Base-by-base conservation (phyloP, 495 filamentous ascomycete species). In the Xylaria nigripes region DNA sequence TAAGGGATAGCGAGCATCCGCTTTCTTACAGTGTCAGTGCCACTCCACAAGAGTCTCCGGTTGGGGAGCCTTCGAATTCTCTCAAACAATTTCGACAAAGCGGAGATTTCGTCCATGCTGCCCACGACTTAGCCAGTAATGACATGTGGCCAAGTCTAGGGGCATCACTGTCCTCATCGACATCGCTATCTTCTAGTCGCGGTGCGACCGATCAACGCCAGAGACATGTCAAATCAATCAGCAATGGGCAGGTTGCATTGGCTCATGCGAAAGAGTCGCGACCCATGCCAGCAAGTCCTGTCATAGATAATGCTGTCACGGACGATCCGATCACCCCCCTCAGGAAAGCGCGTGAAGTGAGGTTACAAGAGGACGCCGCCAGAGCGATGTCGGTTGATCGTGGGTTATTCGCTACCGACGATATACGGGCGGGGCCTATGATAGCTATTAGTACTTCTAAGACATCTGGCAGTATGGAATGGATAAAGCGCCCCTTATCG, bases 21-120 rank as follows among this genome's bases (percentile, higher is more conserved):
- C 68, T 94, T n/a, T 84, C 89, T 8, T 86, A 89, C 56, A 94
- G 88, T 59, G 81, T 88, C 27, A 84, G 83, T 27, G 88, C 81
- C 16, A 89, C 83, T 65, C 90, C 89, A 0, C 80, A 84, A 1
- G 57, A 71, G n/a, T 69, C 64, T 55, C 62, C 62, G 51, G 75
- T 47, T 61, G 72, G 59, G 51, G 66, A 65, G 15, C 21, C 47
- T n/a, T 51, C 57, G 3, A 50, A 61, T 53, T 70, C 50, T 60
- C 63, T 62, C 63, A 71, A 64, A 72, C 71, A 59, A 72, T 76
- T 34, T 55, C 71, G 56, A 61, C 44, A 59, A 58, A 67, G 69
- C 51, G 58, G 70, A 69, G 61, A 63, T 57, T 54, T 55, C 44
- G 65, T 71, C 48, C 58, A 69, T 36, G 70, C 67, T 25, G 62